Percentiles rank a stretch among this genome's conserved stretches.
Conservation (phyloP, 2,329 filamentous ascomycete species). For the Penicillium sp. region DNA sequence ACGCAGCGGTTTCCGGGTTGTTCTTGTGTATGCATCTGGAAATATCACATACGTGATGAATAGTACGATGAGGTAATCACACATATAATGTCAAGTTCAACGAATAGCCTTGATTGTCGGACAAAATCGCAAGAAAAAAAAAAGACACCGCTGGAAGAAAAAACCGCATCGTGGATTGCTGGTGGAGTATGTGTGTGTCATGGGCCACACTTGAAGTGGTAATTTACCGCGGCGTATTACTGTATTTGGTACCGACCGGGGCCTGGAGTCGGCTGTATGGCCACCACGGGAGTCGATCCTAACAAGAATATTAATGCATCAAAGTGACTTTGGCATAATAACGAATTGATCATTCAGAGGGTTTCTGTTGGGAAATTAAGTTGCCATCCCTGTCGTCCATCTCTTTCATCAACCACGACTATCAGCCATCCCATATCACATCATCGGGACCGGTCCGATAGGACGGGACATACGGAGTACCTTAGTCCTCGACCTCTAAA, state of each 20-base stretch:
- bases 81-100: neutral
- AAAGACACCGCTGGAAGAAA: neutral
- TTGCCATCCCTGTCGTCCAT: neutral
- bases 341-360: neutral
- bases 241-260: neutral
- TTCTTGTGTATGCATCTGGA: neutral
- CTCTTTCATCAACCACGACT: neutral
- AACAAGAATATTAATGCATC: neutral
- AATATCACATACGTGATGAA: neutral
- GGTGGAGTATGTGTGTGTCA: conserved; percentile 4
- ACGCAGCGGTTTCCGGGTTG: neutral
- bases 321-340: neutral
- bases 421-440: neutral
- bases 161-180: neutral
- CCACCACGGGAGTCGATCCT: neutral
- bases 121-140: neutral
- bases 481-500: neutral
- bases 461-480: neutral
- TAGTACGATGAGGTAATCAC: neutral
- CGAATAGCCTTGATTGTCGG: neutral
- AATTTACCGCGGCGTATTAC: conserved; percentile 3
- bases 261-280: neutral
- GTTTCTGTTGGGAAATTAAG: neutral
- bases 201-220: conserved; percentile 1
- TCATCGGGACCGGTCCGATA: neutral